These are phyloP conservation scores for Melanogaster broomeanus DNA, from an alignment of 768 basidiomycete genomes.

Conservation along the genomic window DNA sequence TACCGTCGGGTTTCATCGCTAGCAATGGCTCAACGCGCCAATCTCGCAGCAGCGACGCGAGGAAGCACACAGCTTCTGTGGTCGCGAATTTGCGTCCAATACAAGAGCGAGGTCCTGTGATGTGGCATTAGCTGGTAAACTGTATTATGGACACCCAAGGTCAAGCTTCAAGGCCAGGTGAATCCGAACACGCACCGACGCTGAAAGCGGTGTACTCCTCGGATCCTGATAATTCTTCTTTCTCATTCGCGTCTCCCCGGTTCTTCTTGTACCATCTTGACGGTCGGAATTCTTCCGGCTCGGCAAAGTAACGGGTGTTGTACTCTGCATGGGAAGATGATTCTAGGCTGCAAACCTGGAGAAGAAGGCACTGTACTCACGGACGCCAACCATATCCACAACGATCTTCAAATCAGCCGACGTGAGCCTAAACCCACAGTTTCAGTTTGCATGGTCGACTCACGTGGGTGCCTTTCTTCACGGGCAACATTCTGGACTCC, in stretches of 20 bases:
- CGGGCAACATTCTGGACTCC: too few species aligned
- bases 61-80: slow-evolving; percentile 52
- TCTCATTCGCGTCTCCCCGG: slow-evolving; percentile 2
- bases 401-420: slow-evolving; percentile 8
- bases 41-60: slow-evolving; percentile 52
- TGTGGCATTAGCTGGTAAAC: not conserved
- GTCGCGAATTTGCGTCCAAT: slow-evolving; percentile 58
- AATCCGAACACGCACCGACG: slow-evolving; percentile 13
- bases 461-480: too few species aligned
- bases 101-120: slow-evolving; percentile 49
- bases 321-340: slow-evolving; percentile 34
- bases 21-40: slow-evolving; percentile 53
- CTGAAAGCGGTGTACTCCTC: slow-evolving; percentile 27
- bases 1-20: slow-evolving; percentile 7
- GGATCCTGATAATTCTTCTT: slow-evolving; percentile 6
- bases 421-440: slow-evolving; percentile 1
- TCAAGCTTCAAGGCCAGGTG: not conserved
- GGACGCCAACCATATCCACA: too few species aligned
- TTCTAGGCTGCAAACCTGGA: not conserved
- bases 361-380: slow-evolving; percentile 24
- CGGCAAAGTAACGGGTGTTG: slow-evolving; percentile 36
- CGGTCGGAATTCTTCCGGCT: slow-evolving; percentile 38
- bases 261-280: slow-evolving; percentile 38
- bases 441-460: not conserved
- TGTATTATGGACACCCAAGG: not conserved